Evolutionary conservation across 352 stramenopile species (phyloP).

Genomic region (Thraustochytrium sp.): DNA sequence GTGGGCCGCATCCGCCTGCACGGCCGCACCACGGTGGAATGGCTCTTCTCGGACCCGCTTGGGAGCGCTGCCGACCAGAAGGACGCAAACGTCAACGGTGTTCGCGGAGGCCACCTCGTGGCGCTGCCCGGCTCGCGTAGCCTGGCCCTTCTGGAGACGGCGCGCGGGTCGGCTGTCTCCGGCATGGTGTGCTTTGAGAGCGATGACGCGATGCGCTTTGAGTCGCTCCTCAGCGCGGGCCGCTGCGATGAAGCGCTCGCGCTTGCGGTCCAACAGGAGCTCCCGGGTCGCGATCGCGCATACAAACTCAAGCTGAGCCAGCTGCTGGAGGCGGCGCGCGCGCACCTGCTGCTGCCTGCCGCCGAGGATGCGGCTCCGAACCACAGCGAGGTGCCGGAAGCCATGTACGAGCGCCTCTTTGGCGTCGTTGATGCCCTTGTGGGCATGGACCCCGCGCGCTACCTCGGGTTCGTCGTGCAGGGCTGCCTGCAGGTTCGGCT

Average conservation of each 20-base stretch:
- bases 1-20: neutral
- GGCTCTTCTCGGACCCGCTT: neutral
- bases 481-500: neutral
- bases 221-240: neutral
- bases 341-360: neutral
- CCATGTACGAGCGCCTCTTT: neutral
- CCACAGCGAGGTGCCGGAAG: neutral
- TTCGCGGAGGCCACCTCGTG: neutral
- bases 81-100: neutral
- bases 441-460: neutral
- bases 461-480: neutral
- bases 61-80: no score
- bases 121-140: neutral
- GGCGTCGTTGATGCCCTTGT: neutral
- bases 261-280: neutral
- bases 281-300: neutral
- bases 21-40: neutral
- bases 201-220: neutral
- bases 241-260: conserved; percentile 16
- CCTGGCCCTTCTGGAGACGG: neutral
- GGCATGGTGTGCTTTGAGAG: conserved; percentile 23
- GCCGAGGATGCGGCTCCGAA: neutral
- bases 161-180: neutral
- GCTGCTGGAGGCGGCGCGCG: neutral
- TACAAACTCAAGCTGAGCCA: neutral